These are phyloP conservation scores for Talaromyces nanjingensis DNA, from an alignment of 495 filamentous ascomycete genomes.

Conservation along the genomic window DNA sequence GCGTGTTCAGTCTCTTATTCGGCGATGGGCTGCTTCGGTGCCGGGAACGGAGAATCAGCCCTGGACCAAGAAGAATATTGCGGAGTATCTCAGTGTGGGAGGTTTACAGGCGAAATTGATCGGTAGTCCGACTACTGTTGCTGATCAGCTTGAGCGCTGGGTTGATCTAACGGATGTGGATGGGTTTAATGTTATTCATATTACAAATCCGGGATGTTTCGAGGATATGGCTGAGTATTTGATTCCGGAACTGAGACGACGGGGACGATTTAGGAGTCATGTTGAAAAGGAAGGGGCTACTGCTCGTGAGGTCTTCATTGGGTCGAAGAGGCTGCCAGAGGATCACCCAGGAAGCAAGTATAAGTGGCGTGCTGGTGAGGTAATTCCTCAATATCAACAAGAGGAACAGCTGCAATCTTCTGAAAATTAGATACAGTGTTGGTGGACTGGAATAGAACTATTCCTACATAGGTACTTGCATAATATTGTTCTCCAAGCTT, in stretches of 20 bases:
- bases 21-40: conserved; percentile 22
- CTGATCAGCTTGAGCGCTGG: conserved; percentile 45
- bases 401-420: not conserved
- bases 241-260: conserved; percentile 42
- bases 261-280: conserved; percentile 46
- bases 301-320: conserved; percentile 44
- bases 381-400: conserved; percentile 15
- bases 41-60: conserved; percentile 32
- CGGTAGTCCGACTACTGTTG: conserved; percentile 38
- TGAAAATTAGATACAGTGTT: not conserved
- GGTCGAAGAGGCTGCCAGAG: conserved; percentile 19
- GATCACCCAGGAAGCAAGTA: conserved; percentile 27
- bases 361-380: conserved; percentile 23
- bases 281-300: conserved; percentile 42
- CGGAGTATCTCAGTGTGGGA: conserved; percentile 47
- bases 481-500: too few relatives aligned
- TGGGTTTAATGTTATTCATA: conserved; percentile 49
- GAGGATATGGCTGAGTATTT: conserved; percentile 48
- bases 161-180: conserved; percentile 38
- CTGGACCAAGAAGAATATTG: conserved; percentile 51
- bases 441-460: too few relatives aligned
- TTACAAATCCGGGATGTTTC: conserved; percentile 48
- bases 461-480: too few relatives aligned
- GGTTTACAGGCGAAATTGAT: conserved; percentile 40
- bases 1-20: conserved; percentile 19